Conservation (phyloP, 805 yeast species). For the Kazachstania bromeliacearum region DNA sequence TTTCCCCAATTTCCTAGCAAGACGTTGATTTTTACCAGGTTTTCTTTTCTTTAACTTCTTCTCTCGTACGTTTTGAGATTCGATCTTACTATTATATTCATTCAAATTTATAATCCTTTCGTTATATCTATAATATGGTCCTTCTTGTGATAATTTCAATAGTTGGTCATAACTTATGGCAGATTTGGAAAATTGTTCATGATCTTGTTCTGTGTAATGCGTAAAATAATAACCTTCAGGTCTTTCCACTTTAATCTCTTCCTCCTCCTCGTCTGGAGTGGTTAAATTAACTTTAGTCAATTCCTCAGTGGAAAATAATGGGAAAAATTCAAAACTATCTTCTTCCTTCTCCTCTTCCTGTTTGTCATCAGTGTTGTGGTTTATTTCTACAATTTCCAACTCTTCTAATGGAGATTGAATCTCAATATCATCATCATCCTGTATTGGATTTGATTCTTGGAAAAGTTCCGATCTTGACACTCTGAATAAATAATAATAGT, state of each 20-base stretch:
- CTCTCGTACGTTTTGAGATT: slow-evolving; percentile 7
- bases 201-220: slow-evolving; percentile 9
- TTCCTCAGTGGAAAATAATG: slow-evolving; percentile 20
- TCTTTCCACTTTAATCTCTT: slow-evolving; percentile 14
- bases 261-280: slow-evolving; percentile 17
- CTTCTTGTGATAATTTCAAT: slow-evolving; percentile 3
- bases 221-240: slow-evolving; percentile 21
- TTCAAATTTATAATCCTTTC: slow-evolving; percentile 12
- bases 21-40: slow-evolving; percentile 28
- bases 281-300: slow-evolving; percentile 22
- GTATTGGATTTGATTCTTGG: too few relatives aligned
- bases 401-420: slow-evolving; percentile 5
- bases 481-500: too few relatives aligned
- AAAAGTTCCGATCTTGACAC: too few relatives aligned
- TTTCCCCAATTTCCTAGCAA: slow-evolving; percentile 19
- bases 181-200: slow-evolving; percentile 9
- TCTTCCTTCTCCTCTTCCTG: slow-evolving; percentile 7
- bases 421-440: slow-evolving; percentile 20
- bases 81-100: slow-evolving; percentile 15
- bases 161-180: slow-evolving; percentile 17
- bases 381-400: slow-evolving; percentile 20
- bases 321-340: slow-evolving; percentile 25
- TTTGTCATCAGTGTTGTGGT: neutral
- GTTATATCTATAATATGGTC: slow-evolving; percentile 7
- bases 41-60: slow-evolving; percentile 16